Base-by-base conservation (phyloP, 1,139 yeast genomes). In the Yamadazyma oceani region DNA sequence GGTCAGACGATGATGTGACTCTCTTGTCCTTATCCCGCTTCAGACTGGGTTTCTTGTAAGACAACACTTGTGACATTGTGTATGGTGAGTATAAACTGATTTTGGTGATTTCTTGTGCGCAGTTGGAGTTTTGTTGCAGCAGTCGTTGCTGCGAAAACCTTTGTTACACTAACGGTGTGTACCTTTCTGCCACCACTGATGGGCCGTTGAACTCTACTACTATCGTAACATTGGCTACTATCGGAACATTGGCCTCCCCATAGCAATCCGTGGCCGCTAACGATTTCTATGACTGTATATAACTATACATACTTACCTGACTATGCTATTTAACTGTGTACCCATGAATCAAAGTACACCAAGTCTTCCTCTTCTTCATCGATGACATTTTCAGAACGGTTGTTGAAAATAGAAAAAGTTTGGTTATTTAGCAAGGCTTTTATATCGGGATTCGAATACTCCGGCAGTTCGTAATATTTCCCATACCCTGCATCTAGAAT, bases 401-500 rank as follows among this genome's bases (percentile, higher is more conserved):
- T 64, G 40, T 69, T 70, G 41, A 69, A 68, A 15, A 69, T 54
- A 15, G 65, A 54, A 44, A 54, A 69, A 5, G 57, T 51, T 36
- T 54, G 56, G 35, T 50, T 53, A 11, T 39, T 34, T 7, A 47
- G 34, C 12, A 45, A 31, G 3, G 2, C 16, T 13, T 40, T 23
- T 8, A 36, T 27, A 15, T 38, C 42, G 3, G 38, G 36, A 5
- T 40, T 39, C 15, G 37, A 43, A 26, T 49, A 45, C 12, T 45
- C 53, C 13, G 55, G 60, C 12, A 58, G 64, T 17, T 52, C 59
- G 43, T 62, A 66, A n/a, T 57, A 55, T 34, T 60, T 54, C 1
- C 82, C 85, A 37, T 75, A 79, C 2, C 84, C 84, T 3, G 80
- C 78, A 48, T 78, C 85, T 31, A 79, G 54, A 1, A 82, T 76